Percentiles rank a stretch among this genome's conserved stretches.
These are phyloP conservation scores for Osmanthus fragrans DNA, from an alignment of 257 asterid genomes.

Conservation along the genomic window DNA sequence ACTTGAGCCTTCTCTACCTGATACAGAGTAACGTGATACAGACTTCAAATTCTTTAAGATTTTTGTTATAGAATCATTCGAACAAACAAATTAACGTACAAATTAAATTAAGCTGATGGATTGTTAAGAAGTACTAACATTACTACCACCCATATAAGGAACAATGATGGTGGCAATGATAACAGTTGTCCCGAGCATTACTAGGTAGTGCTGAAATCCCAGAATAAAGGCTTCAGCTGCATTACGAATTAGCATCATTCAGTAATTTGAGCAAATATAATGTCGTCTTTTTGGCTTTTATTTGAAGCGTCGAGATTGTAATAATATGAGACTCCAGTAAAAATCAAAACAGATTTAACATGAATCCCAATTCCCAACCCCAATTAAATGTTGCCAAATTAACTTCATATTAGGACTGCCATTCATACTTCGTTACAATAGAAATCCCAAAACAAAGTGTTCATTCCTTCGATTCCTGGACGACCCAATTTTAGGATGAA, in stretches of 20 bases:
- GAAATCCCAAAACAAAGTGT: neutral
- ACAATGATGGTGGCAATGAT: slow-evolving; percentile 81
- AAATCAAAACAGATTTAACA: neutral
- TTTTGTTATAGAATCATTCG: neutral
- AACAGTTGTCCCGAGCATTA: slow-evolving; percentile 91
- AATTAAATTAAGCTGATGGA: neutral
- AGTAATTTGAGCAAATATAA: neutral
- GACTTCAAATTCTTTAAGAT: neutral
- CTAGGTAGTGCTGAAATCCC: slow-evolving; percentile 93
- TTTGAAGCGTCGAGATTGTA: neutral
- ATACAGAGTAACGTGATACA: neutral
- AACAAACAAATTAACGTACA: neutral
- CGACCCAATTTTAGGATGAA: neutral
- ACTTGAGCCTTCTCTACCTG: slow-evolving; percentile 82
- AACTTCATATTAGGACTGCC: neutral
- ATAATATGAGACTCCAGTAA: neutral
- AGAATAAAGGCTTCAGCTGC: slow-evolving; percentile 77
- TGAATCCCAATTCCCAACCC: neutral
- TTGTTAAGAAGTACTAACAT: slow-evolving; percentile 41
- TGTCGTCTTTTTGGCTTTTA: neutral
- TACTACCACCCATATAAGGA: slow-evolving; percentile 96
- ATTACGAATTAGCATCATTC: neutral
- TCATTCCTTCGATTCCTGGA: neutral
- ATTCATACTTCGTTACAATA: neutral
- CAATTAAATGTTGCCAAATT: neutral